Percentiles rank a stretch among this genome's conserved stretches.
Conservation (phyloP, 2,329 filamentous ascomycete genomes). For the Biscogniauxia marginata region DNA sequence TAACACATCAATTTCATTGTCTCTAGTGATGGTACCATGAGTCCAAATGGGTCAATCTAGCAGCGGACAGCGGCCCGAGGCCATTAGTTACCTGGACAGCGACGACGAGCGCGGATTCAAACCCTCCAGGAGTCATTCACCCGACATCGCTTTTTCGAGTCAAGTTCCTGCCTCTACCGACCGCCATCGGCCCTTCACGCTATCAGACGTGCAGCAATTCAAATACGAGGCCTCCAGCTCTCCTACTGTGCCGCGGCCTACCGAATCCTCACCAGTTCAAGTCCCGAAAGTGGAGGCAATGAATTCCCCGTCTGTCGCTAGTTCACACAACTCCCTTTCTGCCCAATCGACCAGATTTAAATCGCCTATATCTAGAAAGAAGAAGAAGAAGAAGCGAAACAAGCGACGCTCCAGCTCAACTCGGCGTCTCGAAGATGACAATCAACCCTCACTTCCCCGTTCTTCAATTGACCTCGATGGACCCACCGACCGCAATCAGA, state of each 20-base stretch:
- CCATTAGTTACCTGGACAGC: background rate
- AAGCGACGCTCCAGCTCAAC: conserved; percentile 30
- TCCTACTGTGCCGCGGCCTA: background rate
- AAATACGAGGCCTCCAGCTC: background rate
- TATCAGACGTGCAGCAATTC: background rate
- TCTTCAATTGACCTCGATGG: conserved; percentile 2
- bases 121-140: background rate
- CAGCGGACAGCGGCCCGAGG: background rate
- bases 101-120: background rate
- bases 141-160: conserved; percentile 16
- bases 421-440: conserved; percentile 3
- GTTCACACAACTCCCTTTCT: background rate
- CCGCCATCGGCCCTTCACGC: background rate
- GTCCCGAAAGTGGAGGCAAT: background rate
- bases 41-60: conserved; percentile 3
- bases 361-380: conserved; percentile 1
- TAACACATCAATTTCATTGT: too few relatives aligned
- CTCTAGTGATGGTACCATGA: background rate
- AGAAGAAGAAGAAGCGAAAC: conserved; percentile 32
- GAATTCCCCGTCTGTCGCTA: conserved; percentile 11
- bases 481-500: background rate
- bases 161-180: conserved; percentile 10
- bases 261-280: background rate
- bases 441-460: background rate
- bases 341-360: background rate